phyloP scores from a whole-genome alignment of 2,329 filamentous ascomycete genomes.

The Fusarium tanahbumbuense region DNA sequence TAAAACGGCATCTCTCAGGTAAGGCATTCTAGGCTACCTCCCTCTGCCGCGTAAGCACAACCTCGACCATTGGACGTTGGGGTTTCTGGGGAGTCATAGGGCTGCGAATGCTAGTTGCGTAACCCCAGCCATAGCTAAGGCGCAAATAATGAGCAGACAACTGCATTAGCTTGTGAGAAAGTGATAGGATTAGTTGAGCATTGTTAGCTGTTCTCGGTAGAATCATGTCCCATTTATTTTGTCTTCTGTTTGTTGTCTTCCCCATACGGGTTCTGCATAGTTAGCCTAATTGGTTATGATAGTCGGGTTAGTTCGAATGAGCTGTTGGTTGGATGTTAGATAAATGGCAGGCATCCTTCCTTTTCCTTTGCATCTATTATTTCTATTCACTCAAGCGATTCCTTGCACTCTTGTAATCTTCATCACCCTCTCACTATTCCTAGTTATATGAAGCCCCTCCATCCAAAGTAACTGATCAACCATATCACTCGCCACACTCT shows the following conservation, averaged over 20 bases:
- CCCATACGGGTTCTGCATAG: background rate
- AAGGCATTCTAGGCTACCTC: constrained; percentile 26
- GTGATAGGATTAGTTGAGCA: background rate
- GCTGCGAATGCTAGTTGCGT: constrained; percentile 42
- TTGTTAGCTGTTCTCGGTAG: background rate
- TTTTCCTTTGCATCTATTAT: background rate
- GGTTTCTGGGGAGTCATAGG: constrained; percentile 39
- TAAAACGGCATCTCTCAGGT: constrained; percentile 20
- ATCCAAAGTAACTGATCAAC: background rate
- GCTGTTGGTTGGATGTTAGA: constrained; percentile 10
- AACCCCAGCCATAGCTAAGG: constrained; percentile 14
- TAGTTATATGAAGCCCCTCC: background rate
- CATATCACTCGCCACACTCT: background rate
- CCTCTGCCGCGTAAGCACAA: constrained; percentile 41
- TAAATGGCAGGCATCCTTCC: constrained; percentile 15
- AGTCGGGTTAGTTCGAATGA: background rate
- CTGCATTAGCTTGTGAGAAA: background rate
- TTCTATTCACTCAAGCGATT: background rate
- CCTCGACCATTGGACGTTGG: constrained; percentile 26
- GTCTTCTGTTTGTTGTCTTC: background rate
- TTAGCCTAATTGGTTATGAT: background rate
- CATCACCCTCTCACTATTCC: background rate
- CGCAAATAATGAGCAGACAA: background rate
- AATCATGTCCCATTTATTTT: background rate
- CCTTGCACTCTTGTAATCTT: background rate